Evolutionary conservation across 768 basidiomycete species (phyloP).

Genomic region (Psilocybe tampanensis): DNA sequence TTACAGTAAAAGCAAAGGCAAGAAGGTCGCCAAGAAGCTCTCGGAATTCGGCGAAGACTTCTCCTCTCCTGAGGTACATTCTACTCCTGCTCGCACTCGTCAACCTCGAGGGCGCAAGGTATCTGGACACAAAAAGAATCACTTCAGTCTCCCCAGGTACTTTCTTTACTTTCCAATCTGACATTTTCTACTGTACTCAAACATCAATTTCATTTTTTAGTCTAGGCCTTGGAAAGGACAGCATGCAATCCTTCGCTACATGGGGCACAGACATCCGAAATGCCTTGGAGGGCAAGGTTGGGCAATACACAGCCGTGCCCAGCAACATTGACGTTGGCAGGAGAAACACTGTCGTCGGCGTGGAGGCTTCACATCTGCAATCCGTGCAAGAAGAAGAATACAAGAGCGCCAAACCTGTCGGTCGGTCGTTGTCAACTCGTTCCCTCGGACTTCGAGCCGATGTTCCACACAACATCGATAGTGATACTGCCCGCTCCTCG

Average conservation of each 20-base stretch:
- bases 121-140: slow-evolving; percentile 59
- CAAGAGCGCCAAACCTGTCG: slow-evolving; percentile 21
- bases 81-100: slow-evolving; percentile 55
- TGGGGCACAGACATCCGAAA: slow-evolving; percentile 59
- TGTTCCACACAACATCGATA: slow-evolving; percentile 50
- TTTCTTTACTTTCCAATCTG: neutral
- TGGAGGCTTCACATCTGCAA: slow-evolving; percentile 38
- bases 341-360: slow-evolving; percentile 52
- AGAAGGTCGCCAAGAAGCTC: slow-evolving; percentile 34
- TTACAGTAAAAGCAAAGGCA: slow-evolving; percentile 43
- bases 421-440: slow-evolving; percentile 44
- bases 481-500: slow-evolving; percentile 56
- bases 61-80: slow-evolving; percentile 59
- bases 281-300: slow-evolving; percentile 46
- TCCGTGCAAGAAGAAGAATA: slow-evolving; percentile 46
- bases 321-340: slow-evolving; percentile 42
- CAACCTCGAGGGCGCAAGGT: slow-evolving; percentile 41
- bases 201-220: slow-evolving; percentile 34
- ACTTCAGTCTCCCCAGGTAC: slow-evolving; percentile 71
- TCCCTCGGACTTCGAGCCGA: slow-evolving; percentile 51
- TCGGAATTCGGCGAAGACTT: slow-evolving; percentile 52
- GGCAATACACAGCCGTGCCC: slow-evolving; percentile 40
- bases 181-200: neutral
- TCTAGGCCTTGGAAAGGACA: slow-evolving; percentile 63
- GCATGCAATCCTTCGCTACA: slow-evolving; percentile 47